Evolutionary conservation across 2,329 filamentous ascomycete species (phyloP), one percentile per base, ranked within the genome.

Genomic region (Dothideomycetidae sp.): DNA sequence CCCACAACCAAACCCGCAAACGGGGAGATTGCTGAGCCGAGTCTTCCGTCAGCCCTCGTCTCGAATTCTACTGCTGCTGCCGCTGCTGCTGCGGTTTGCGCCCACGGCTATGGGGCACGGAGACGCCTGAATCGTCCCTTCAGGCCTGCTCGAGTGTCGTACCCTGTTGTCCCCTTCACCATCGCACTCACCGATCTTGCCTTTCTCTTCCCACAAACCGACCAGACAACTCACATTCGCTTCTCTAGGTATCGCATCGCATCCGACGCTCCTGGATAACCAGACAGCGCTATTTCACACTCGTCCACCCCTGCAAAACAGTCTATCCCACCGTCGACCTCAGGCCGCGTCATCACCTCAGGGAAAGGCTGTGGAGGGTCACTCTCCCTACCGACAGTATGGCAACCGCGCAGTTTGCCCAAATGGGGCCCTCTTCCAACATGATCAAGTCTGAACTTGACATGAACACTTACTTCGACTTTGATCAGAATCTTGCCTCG

Each of bases 391-490:
- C 31, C 36, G 29, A 32, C 36, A 38, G 19, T 19, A 41, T 41
- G 39, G 39, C 39, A 14, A 44, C 44, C 34, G 41, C 42, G 30
- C 42, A 46, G 18, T 46, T 46, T 33, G 35, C 42, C 31, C 41
- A 40, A 18, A 45, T 43, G 43, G 42, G 42, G 31, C 34, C 33
- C 26, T 37, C 41, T 36, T 43, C 42, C 10, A 33, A 41, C 38
- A 38, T 38, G 38, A 42, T 56, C 39, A 57, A 57, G 49, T 52
- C 53, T 36, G 54, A 58, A 37, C 48, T 58, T 47, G 54, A 59
- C 46, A 58, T 59, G 55, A 54, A 57, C 48, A 48, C 53, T 30
- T 52, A 57, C 50, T 57, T 59, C 51, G 55, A 58, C 51, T 59
- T 58, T 52, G 55, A 51, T 47, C 50, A 53, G 33, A 36, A 42